These are phyloP conservation scores for Ascochyta lentis DNA, from an alignment of 2,329 filamentous ascomycete species.

Conservation along the genomic window DNA sequence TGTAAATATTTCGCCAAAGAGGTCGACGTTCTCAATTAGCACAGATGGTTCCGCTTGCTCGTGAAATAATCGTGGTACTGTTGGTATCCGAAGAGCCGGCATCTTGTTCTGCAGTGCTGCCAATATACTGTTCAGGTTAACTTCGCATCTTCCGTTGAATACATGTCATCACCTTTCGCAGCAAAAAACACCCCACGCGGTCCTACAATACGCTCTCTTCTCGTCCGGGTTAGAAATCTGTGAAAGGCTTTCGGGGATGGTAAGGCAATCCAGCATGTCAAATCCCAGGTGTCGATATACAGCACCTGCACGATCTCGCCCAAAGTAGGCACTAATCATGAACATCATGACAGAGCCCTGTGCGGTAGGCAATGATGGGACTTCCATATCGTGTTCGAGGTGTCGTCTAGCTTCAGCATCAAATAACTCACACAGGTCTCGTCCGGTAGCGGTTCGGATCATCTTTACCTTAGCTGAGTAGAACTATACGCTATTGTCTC, in stretches of 20 bases:
- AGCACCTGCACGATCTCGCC: too few relatives aligned
- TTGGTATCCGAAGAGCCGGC: too few relatives aligned
- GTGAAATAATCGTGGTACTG: too few relatives aligned
- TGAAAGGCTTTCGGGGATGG: too few relatives aligned
- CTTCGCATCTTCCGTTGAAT: neutral
- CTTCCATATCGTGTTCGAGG: neutral
- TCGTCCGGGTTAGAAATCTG: neutral
- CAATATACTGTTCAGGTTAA: neutral
- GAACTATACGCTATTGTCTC: too few relatives aligned
- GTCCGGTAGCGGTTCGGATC: too few relatives aligned
- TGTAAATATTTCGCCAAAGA: too few relatives aligned
- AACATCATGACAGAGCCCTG: neutral
- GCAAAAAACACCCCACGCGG: neutral
- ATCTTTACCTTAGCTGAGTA: too few relatives aligned
- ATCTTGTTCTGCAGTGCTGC: neutral
- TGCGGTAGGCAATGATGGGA: neutral
- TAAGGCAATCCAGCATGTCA: too few relatives aligned
- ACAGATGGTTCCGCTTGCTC: too few relatives aligned
- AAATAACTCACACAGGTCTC: neutral
- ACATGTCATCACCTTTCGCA: neutral
- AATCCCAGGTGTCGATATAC: too few relatives aligned
- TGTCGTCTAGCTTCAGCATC: neutral
- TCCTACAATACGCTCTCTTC: neutral
- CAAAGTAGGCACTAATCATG: neutral
- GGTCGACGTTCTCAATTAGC: too few relatives aligned